Conservation (phyloP, 2,329 filamentous ascomycete species). For the Capronia epimyces region DNA sequence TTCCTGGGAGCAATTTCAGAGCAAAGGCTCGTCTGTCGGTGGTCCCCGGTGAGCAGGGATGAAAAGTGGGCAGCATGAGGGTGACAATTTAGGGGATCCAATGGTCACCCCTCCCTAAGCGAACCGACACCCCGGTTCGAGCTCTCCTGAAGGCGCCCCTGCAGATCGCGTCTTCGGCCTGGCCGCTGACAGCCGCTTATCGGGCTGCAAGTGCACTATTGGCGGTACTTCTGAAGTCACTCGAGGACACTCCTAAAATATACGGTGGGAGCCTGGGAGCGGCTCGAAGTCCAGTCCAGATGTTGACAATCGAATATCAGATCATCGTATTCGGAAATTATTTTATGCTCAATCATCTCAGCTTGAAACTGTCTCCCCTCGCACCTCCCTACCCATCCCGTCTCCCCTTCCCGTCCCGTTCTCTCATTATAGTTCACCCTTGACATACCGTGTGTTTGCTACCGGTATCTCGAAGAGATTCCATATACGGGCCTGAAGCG, state of each 20-base stretch:
- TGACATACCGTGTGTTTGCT: too few species aligned
- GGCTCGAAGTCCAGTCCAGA: not conserved
- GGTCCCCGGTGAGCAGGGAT: constrained; percentile 1
- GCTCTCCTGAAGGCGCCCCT: constrained; percentile 16
- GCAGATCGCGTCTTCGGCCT: constrained; percentile 20
- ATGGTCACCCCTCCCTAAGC: constrained; percentile 13
- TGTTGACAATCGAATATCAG: not conserved
- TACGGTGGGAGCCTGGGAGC: not conserved
- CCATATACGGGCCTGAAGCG: too few species aligned
- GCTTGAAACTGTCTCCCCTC: not conserved
- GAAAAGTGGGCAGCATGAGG: constrained; percentile 1
- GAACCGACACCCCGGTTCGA: constrained; percentile 17
- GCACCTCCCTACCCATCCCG: too few species aligned
- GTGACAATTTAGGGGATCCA: constrained; percentile 10
- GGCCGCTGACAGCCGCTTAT: constrained; percentile 14
- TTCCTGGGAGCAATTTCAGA: constrained; percentile 18
- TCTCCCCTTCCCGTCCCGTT: too few species aligned
- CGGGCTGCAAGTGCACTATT: constrained; percentile 14
- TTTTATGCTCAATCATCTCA: not conserved
- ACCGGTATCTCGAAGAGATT: too few species aligned
- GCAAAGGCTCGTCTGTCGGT: constrained; percentile 17
- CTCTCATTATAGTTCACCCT: too few species aligned
- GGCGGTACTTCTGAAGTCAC: constrained; percentile 7
- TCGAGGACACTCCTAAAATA: not conserved
- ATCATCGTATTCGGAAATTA: not conserved